Base-by-base conservation (phyloP, 2,329 filamentous ascomycete genomes). In the Cercospora sp. region DNA sequence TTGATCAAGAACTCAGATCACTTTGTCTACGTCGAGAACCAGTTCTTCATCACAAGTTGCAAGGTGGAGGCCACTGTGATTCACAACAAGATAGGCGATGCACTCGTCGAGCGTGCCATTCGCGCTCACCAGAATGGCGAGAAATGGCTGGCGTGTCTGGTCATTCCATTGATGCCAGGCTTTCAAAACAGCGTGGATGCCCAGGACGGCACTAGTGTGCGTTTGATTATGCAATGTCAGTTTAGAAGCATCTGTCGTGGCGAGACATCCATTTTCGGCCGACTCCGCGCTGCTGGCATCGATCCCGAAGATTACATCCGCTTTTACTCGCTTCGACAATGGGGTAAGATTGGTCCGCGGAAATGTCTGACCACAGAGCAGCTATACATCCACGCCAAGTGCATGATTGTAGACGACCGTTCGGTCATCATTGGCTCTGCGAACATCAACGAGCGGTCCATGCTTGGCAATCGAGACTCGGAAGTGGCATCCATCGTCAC, bases 11-110 rank as follows among this genome's bases (percentile, higher is more conserved):
- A 94, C 71, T 97, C 93, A 1, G 93, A 99, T 59, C 95, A 98
- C 79, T 97, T 97, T 75, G 92, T 98, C 62, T 98, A 99, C 80
- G 97, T 98, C 72, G 95, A 99, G 79, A 99, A 99, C 77, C 95
- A 99, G 77, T 99, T 98, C 81, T 99, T 96, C 82, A 91, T 99
- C 79, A 96, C 92, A 39, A 96, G 92, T 72, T 95, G 92, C 61
- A 91, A 95, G 75, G 93, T 94, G 5, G 89, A 97, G 74, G 91
- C 91, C 63, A 92, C 91, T 12, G 92, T 90, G 77, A 95, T 99
- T 70, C 87, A 93, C 78, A 99, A 99, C 79, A 89, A 90, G 72
- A 97, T 99, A 73, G 94, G 94, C 61, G 94, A 98, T 80, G 94
- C 95, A 3, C 84, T 99, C 33, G 94, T 98, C 8, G 91, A 97